phyloP scores from a whole-genome alignment of 495 filamentous ascomycete species.

The Podospora australis region DNA sequence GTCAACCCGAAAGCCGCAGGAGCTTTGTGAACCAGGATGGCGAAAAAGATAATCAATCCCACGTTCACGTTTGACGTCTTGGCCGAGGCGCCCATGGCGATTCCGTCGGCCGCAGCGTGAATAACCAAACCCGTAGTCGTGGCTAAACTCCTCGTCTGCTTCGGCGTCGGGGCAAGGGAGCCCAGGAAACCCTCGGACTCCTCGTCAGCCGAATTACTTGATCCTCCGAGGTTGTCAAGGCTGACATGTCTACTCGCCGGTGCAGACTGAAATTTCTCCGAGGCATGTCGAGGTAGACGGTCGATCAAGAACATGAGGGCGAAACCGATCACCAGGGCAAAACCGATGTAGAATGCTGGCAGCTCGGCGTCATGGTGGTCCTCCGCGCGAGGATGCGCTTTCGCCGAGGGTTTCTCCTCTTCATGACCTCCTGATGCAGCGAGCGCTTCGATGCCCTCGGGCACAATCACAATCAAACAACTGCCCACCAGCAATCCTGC shows the following conservation, averaged over 20 bases:
- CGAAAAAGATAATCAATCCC: conserved; percentile 83
- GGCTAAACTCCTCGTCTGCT: conserved; percentile 50
- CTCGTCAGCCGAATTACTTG: conserved; percentile 35
- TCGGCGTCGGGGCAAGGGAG: conserved; percentile 41
- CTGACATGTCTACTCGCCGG: conserved; percentile 63
- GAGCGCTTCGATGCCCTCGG: conserved; percentile 89
- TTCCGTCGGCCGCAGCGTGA: conserved; percentile 92
- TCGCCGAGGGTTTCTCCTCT: conserved; percentile 2
- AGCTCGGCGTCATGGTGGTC: conserved; percentile 33
- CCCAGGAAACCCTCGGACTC: conserved; percentile 48
- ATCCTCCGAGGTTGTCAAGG: conserved; percentile 63
- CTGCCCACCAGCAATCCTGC: conserved; percentile 94
- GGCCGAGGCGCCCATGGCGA: conserved; percentile 84
- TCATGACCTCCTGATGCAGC: conserved; percentile 54
- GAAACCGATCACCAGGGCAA: conserved; percentile 83
- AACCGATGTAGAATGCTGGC: conserved; percentile 61
- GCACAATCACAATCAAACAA: conserved; percentile 93
- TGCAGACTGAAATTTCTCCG: conserved; percentile 46
- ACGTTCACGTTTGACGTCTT: conserved; percentile 65
- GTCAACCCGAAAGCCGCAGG: conserved; percentile 94
- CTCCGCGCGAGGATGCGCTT: conserved; percentile 9
- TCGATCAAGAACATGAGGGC: conserved; percentile 97
- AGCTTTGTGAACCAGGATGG: conserved; percentile 96
- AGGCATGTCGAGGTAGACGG: conserved; percentile 68
- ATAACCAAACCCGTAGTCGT: conserved; percentile 94